These are phyloP conservation scores for Umbelopsis isabellina DNA, from an alignment of 192 early-diverging fungal species.

Conservation along the genomic window DNA sequence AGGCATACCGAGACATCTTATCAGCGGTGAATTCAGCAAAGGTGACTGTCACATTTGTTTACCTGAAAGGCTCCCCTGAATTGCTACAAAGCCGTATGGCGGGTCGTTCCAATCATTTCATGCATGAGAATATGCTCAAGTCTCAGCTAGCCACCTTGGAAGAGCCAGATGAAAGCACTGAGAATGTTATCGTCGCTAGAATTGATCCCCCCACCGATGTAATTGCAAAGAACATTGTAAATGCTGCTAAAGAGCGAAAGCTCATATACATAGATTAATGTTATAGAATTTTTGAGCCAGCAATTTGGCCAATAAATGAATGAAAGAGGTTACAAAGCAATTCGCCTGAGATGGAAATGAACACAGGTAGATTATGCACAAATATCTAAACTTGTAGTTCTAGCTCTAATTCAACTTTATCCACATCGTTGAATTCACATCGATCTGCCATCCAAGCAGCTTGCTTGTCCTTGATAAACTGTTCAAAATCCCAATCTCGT, in stretches of 20 bases:
- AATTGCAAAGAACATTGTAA: slow-evolving; percentile 25
- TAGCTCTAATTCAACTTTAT: background rate
- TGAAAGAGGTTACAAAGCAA: background rate
- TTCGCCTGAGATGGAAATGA: background rate
- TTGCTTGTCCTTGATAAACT: slow-evolving; percentile 1
- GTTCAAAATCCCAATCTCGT: background rate
- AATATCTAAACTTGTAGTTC: background rate
- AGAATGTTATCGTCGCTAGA: slow-evolving; percentile 34
- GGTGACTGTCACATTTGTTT: slow-evolving; percentile 54
- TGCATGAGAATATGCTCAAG: slow-evolving; percentile 53
- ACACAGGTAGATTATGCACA: background rate
- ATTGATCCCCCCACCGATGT: slow-evolving; percentile 22
- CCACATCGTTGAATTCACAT: slow-evolving; percentile 10
- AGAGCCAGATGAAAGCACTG: slow-evolving; percentile 39
- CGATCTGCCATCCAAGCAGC: slow-evolving; percentile 9
- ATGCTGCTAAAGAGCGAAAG: slow-evolving; percentile 13
- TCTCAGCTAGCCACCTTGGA: slow-evolving; percentile 69
- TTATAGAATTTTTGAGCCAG: background rate
- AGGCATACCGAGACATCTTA: slow-evolving; percentile 67
- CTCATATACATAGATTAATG: slow-evolving; percentile 14
- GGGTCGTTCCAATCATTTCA: slow-evolving; percentile 61
- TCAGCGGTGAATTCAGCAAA: slow-evolving; percentile 31
- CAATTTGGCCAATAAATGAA: background rate
- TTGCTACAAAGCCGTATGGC: slow-evolving; percentile 50
- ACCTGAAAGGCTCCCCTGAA: slow-evolving; percentile 54